Evolutionary conservation across 192 early-diverging fungal genomes (phyloP), one percentile per base, ranked within the genome.

Genomic region (Ambispora gerdemannii): DNA sequence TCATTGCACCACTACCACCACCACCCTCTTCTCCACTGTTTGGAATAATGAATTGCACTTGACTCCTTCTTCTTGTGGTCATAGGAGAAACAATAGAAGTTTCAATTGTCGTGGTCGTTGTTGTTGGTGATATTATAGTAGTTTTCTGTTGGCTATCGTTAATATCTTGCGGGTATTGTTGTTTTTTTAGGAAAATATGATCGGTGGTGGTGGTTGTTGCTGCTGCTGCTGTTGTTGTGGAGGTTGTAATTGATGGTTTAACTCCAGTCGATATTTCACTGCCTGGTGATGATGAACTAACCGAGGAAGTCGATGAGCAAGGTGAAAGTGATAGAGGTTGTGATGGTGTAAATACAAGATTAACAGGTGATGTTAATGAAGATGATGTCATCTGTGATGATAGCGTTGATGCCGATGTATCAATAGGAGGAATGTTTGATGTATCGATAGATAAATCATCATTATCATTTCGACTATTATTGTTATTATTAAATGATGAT

Each of bases 241-340:
- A 24, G 17, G 30, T 27, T 22, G 11, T 55, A 10, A 3, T 20
- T 20, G 19, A 27, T 55, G 52, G 4, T 55, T 19, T 55, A 11
- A 10, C 4, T 13, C 4, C 24, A 10, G 13, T 55, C 8, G 13
- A 55, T 25, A 22, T 63, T 0, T 13, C 10, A 62, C 36, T 24
- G 7, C 0, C 63, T 7, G 63, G 63, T 50, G 22, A 47, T n/a
- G 52, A 43, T 28, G 67, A 69, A 38, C 36, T 69, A 32, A 69
- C 1, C 17, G 67, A 69, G n/a, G 67, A 69, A 28, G 32, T 69
- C 0, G 67, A 69, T 24, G 67, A 69, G 28, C 67, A 69, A 3
- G 67, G 67, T 20, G 67, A 69, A 50, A 69, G 31, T 28, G 67
- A 69, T 56, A 52, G 67, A 38, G 52, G 17, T 30, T 17, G 31